Percentiles rank a stretch among this genome's conserved stretches.
phyloP scores from a whole-genome alignment of 2,329 filamentous ascomycete genomes.

The Clonostachys rosea region DNA sequence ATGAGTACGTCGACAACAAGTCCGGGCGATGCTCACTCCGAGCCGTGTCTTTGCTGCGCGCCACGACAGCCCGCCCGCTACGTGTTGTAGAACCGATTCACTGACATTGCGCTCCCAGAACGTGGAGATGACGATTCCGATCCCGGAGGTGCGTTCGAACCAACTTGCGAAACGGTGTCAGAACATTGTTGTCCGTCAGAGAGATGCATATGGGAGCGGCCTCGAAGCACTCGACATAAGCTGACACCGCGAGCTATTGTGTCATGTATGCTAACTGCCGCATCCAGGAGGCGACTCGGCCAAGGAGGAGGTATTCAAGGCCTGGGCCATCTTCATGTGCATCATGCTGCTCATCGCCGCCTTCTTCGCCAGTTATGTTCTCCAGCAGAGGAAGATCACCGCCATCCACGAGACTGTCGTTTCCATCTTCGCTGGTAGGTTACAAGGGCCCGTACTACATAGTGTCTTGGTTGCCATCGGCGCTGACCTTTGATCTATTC shows the following conservation, averaged over 20 bases:
- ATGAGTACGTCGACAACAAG: constrained; percentile 15
- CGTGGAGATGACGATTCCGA: constrained; percentile 23
- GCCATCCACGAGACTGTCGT: constrained; percentile 97
- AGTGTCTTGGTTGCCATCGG: background rate
- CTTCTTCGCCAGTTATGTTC: constrained; percentile 93
- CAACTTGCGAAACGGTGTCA: background rate
- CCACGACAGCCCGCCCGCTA: constrained; percentile 1
- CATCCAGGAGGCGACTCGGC: constrained; percentile 68
- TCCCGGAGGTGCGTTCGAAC: constrained; percentile 21
- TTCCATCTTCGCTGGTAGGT: constrained; percentile 86
- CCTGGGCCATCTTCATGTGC: constrained; percentile 96
- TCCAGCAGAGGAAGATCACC: constrained; percentile 95
- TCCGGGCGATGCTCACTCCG: no score
- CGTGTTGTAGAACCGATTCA: background rate
- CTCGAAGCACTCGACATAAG: background rate
- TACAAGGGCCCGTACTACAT: background rate
- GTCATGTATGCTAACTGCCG: background rate
- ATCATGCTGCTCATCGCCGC: constrained; percentile 91
- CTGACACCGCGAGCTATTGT: no score
- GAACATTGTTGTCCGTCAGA: constrained; percentile 2
- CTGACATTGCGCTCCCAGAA: constrained; percentile 9
- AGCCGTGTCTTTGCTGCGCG: no score
- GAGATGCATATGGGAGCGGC: background rate
- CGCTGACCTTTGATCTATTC: background rate
- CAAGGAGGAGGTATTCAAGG: constrained; percentile 90